A percentile compares a stretch with the other conserved stretches of the same genome.
phyloP scores from a whole-genome alignment of 2,329 filamentous ascomycete species.

The Aspergillus cejpii region DNA sequence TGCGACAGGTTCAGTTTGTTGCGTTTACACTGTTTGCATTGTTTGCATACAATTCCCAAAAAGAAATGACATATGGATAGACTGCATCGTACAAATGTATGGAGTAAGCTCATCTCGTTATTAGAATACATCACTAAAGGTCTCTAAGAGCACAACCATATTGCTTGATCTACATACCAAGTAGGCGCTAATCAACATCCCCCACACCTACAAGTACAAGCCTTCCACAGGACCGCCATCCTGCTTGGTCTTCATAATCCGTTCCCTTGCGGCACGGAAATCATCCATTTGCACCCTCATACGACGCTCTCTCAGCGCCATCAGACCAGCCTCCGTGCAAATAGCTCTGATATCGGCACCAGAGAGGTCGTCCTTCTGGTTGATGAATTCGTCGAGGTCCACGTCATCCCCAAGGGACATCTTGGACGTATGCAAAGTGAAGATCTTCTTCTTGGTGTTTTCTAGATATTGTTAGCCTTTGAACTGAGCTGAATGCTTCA shows the following conservation, averaged over 20 bases:
- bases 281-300: constrained; percentile 99
- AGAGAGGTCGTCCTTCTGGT: constrained; percentile 93
- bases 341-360: constrained; percentile 99
- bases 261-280: constrained; percentile 85
- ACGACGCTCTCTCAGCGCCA: constrained; percentile 86
- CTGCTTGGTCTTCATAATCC: constrained; percentile 95
- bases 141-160: constrained; percentile 6
- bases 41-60: constrained; percentile 8
- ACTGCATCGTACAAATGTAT: not conserved
- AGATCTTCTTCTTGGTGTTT: constrained; percentile 96
- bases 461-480: constrained; percentile 41
- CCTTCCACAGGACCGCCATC: constrained; percentile 92
- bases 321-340: constrained; percentile 90
- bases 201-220: constrained; percentile 76
- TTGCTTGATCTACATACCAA: constrained; percentile 6
- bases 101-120: constrained; percentile 7
- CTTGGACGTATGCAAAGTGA: constrained; percentile 95
- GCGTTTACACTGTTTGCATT: constrained; percentile 25
- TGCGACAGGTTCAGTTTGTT: constrained; percentile 4
- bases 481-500: not conserved
- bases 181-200: constrained; percentile 8
- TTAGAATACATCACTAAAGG: constrained; percentile 23
- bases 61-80: not conserved
- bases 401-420: constrained; percentile 96
- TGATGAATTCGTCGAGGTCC: constrained; percentile 98